Conservation (phyloP, 169 alveolate genomes). For the Eimeria sp. region DNA sequence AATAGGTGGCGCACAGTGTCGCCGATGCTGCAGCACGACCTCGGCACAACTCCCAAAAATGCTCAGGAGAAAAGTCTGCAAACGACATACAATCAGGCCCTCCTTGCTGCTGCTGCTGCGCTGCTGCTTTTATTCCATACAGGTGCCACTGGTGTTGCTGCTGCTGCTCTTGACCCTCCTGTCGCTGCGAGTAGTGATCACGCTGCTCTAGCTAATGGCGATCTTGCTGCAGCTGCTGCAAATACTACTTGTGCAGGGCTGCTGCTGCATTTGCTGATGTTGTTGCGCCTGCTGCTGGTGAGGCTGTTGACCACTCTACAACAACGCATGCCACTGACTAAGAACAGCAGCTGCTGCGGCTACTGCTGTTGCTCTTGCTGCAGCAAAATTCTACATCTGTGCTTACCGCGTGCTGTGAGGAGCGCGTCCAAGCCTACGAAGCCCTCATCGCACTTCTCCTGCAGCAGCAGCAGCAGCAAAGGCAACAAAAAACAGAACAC, state of each 20-base stretch:
- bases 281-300: background rate
- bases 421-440: conserved; percentile 43
- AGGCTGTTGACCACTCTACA: background rate
- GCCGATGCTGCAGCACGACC: conserved; percentile 71
- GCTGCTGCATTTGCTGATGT: background rate
- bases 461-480: conserved; percentile 11
- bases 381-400: background rate
- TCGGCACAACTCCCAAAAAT: conserved; percentile 30
- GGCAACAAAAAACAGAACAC: background rate
- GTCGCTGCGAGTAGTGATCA: background rate
- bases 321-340: background rate
- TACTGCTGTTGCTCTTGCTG: background rate
- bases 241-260: background rate
- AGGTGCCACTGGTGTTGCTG: background rate
- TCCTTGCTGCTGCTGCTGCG: background rate
- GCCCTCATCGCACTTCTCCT: conserved; percentile 65
- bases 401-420: conserved; percentile 23
- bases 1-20: conserved; percentile 25
- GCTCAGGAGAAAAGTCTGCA: conserved; percentile 7
- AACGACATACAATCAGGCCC: background rate
- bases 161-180: background rate
- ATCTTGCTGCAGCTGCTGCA: background rate
- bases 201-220: background rate
- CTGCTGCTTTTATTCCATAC: background rate
- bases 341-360: background rate